phyloP scores from a whole-genome alignment of 139 green algal genomes.

The Coelastrella sp. region DNA sequence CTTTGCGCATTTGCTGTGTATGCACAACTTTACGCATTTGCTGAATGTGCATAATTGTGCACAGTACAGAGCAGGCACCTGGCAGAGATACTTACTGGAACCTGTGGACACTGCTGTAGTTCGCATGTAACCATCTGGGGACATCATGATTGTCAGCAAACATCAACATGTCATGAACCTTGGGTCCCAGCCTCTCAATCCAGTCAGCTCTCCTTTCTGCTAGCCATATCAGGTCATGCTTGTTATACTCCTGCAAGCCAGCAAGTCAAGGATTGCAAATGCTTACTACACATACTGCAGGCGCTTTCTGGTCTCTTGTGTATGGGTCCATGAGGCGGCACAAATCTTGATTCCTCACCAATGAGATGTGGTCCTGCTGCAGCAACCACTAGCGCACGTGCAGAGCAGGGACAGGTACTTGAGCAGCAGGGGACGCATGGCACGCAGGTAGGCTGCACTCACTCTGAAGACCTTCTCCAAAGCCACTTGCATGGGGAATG shows the following conservation, averaged over 20 bases:
- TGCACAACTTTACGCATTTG: neutral
- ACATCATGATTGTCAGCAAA: constrained; percentile 20
- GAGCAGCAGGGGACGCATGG: neutral
- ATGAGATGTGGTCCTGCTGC: too few relatives aligned
- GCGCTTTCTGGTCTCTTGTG: too few relatives aligned
- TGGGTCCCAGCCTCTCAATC: neutral
- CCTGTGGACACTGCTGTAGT: neutral
- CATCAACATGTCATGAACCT: constrained; percentile 5
- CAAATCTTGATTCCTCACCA: too few relatives aligned
- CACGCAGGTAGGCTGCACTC: neutral
- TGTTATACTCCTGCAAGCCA: constrained; percentile 8
- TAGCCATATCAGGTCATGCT: constrained; percentile 25
- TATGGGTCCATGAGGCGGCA: too few relatives aligned
- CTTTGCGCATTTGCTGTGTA: neutral
- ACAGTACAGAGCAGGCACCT: neutral
- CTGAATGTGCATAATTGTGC: neutral
- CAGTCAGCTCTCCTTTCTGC: neutral
- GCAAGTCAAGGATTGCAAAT: too few relatives aligned
- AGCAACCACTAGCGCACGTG: too few relatives aligned
- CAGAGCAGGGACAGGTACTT: neutral
- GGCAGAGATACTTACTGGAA: constrained; percentile 6
- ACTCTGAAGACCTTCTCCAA: neutral
- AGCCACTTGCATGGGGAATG: neutral
- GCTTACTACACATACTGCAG: too few relatives aligned
- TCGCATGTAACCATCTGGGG: neutral